Base-by-base conservation (phyloP, 1,284 basidiomycete species). In the Puccinia novopanici region DNA sequence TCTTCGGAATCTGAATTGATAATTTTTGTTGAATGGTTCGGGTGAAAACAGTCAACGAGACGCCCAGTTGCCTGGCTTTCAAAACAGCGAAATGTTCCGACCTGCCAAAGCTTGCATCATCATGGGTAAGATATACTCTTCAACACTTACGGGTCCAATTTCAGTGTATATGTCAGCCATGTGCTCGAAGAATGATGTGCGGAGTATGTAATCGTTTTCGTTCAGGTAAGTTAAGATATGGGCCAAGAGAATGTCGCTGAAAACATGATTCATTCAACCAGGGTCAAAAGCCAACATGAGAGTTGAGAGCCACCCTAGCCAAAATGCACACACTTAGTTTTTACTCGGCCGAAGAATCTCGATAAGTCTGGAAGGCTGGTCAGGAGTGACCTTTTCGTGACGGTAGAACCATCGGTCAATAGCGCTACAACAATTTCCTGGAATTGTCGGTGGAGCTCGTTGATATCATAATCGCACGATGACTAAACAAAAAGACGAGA, bases 221-320 rank as follows among this genome's bases (percentile, higher is more conserved):
- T 99, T 99, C 83, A 99, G 89, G 84, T 98, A 99, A 0, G 97
- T 99, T 85, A 99, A 95, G 91, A 99, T 96, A 85, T 99, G 95
- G 83, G 94, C 95, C 27, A 99, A 88, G 8, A 99, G 88, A 3
- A 96, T 92, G 83, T 99, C 95, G 86, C 79, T 81, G 48, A 12
- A 68, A 57, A 54, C 37, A n/a, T 27, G 40, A 74, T 34, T 42
- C 8, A 57, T 52, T 42, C 17, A 67, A 42, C 50, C 30, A 13
- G 45, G 37, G 45, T 67, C 50, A 76, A 42, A 76, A 77, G 57
- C 30, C 27, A 22, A 19, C 17, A 6, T 42, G 45, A 22, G 45
- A 27, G 27, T 70, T n/a, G 42, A 17, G 27, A 54, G 42, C 45
- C 30, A 27, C 27, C 10, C n/a, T 4, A 67, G 57, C 57, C n/a